Conservation (phyloP, 2,329 filamentous ascomycete genomes). For the Juglanconis sp. region DNA sequence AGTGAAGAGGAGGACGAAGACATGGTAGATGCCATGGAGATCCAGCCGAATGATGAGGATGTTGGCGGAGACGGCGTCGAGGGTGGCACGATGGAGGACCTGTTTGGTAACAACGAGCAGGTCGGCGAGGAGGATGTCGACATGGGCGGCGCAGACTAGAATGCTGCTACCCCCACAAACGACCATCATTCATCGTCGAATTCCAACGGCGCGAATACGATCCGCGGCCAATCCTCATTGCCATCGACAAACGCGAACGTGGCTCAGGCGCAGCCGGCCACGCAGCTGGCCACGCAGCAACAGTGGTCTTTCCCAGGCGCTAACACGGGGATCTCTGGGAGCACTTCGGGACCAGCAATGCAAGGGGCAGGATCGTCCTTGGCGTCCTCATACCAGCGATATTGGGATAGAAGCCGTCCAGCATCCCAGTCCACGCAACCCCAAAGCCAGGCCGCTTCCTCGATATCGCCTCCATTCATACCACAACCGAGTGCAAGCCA, state of each 20-base stretch:
- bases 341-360: background rate
- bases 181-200: background rate
- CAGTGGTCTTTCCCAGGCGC: background rate
- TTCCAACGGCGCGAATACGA: background rate
- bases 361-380: background rate
- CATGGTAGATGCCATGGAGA: conserved; percentile 46
- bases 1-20: conserved; percentile 36
- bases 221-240: background rate
- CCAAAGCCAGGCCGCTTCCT: background rate
- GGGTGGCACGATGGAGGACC: conserved; percentile 50
- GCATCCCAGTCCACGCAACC: no score
- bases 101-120: conserved; percentile 28
- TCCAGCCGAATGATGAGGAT: conserved; percentile 34
- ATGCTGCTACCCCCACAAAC: background rate
- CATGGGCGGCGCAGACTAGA: conserved; percentile 29
- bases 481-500: background rate
- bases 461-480: background rate
- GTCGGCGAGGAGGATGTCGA: conserved; percentile 31
- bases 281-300: background rate
- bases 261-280: background rate
- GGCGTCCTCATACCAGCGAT: background rate
- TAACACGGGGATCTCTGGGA: no score
- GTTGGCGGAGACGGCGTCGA: conserved; percentile 47
- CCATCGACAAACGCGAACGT: background rate
- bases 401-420: background rate